Conservation (phyloP, 768 basidiomycete species). For the Mycena haematopus region DNA sequence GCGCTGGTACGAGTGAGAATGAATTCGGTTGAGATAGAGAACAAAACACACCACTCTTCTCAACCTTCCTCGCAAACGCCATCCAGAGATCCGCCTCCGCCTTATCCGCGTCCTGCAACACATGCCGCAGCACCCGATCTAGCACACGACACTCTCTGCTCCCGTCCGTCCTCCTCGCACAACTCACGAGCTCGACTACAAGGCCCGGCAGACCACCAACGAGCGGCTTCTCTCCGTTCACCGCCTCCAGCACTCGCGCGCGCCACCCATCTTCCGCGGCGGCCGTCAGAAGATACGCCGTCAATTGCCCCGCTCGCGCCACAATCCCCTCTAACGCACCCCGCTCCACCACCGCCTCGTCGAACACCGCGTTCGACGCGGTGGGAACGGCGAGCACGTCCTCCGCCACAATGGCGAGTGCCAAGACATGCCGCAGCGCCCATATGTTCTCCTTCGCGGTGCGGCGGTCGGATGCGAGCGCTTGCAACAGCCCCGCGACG, state of each 20-base stretch:
- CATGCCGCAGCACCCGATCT: conserved; percentile 61
- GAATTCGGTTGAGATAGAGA: neutral
- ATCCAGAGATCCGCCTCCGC: conserved; percentile 84
- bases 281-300: conserved; percentile 68
- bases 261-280: conserved; percentile 59
- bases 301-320: conserved; percentile 55
- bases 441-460: conserved; percentile 64
- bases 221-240: conserved; percentile 36
- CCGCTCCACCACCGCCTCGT: conserved; percentile 39
- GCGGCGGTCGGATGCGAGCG: conserved; percentile 65
- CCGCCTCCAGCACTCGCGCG: conserved; percentile 42
- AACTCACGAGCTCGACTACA: conserved; percentile 38
- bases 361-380: conserved; percentile 56
- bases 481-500: conserved; percentile 59
- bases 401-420: conserved; percentile 64
- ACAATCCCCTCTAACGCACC: conserved; percentile 48
- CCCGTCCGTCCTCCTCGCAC: conserved; percentile 47
- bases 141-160: conserved; percentile 66
- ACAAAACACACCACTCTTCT: conserved; percentile 60
- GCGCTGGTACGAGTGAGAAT: conserved; percentile 52
- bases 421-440: conserved; percentile 73
- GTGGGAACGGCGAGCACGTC: conserved; percentile 65
- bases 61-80: conserved; percentile 64
- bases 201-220: conserved; percentile 35
- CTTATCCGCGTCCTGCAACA: conserved; percentile 62